Percentiles rank a stretch among this genome's conserved stretches.
Evolutionary conservation across 805 yeast genomes (phyloP).

Genomic region (Starmerella geochares): DNA sequence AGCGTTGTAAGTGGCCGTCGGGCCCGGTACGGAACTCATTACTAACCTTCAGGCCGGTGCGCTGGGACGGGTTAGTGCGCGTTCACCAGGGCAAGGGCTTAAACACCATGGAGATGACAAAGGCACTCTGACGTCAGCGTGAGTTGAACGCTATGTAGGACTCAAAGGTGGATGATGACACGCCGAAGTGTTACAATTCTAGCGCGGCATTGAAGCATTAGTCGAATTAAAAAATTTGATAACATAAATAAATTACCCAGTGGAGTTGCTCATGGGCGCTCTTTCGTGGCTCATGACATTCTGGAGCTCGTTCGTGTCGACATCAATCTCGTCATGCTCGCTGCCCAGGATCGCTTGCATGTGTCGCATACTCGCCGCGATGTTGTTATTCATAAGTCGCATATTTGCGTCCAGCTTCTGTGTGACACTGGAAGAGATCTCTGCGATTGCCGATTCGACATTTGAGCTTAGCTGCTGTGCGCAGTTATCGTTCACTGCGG

Average conservation of each 20-base stretch:
- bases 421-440: not conserved
- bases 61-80: too few relatives aligned
- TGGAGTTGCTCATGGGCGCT: too few relatives aligned
- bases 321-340: not conserved
- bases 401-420: not conserved
- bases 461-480: not conserved
- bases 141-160: too few relatives aligned
- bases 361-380: not conserved
- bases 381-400: not conserved
- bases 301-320: not conserved
- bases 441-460: not conserved
- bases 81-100: too few relatives aligned
- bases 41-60: too few relatives aligned
- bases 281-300: not conserved
- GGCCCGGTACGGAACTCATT: slow-evolving; percentile 3
- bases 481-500: not conserved
- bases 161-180: too few relatives aligned
- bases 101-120: not conserved
- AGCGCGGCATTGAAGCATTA: too few relatives aligned
- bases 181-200: too few relatives aligned
- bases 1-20: slow-evolving; percentile 1
- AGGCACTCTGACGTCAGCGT: too few relatives aligned
- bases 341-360: not conserved
- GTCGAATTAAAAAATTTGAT: too few relatives aligned
- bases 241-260: too few relatives aligned